Evolutionary conservation across 2,329 filamentous ascomycete species (phyloP).

Genomic region (Trichoderma polysporum): DNA sequence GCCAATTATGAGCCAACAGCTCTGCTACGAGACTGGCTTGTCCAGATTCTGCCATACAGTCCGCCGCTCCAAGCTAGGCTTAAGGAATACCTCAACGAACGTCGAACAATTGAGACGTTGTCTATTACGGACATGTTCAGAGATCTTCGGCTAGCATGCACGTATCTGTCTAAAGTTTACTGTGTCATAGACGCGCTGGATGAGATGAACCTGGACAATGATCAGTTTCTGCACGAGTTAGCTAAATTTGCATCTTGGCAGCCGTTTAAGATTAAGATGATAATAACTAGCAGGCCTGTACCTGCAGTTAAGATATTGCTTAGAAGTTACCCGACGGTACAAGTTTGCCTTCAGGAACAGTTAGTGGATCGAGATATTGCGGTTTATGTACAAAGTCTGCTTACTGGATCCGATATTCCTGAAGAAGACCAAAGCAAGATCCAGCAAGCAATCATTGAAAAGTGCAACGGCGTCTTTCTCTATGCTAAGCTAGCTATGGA

Average conservation of each 20-base stretch:
- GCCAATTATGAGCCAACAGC: constrained; percentile 33
- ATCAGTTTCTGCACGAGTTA: constrained; percentile 35
- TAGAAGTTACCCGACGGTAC: constrained; percentile 23
- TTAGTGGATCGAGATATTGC: constrained; percentile 42
- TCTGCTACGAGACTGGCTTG: constrained; percentile 37
- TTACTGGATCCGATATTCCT: constrained; percentile 21
- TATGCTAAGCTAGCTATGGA: constrained; percentile 46
- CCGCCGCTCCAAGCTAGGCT: constrained; percentile 31
- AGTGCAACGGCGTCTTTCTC: constrained; percentile 45
- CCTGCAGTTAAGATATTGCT: constrained; percentile 32
- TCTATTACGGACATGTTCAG: constrained; percentile 32
- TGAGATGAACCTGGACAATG: constrained; percentile 43
- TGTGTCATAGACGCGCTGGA: constrained; percentile 46
- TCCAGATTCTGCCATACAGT: constrained; percentile 34
- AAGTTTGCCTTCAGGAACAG: constrained; percentile 38
- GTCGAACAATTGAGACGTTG: not conserved
- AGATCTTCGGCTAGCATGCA: constrained; percentile 29
- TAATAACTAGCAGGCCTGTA: constrained; percentile 44
- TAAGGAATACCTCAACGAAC: constrained; percentile 17
- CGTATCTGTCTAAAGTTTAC: constrained; percentile 32
- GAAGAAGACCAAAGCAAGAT: constrained; percentile 22
- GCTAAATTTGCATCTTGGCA: constrained; percentile 32
- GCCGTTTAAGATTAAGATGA: constrained; percentile 38
- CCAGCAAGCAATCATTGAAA: constrained; percentile 33
- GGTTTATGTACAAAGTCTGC: constrained; percentile 33